Conservation (phyloP, 2,329 filamentous ascomycete genomes). For the Alternaria sp. region DNA sequence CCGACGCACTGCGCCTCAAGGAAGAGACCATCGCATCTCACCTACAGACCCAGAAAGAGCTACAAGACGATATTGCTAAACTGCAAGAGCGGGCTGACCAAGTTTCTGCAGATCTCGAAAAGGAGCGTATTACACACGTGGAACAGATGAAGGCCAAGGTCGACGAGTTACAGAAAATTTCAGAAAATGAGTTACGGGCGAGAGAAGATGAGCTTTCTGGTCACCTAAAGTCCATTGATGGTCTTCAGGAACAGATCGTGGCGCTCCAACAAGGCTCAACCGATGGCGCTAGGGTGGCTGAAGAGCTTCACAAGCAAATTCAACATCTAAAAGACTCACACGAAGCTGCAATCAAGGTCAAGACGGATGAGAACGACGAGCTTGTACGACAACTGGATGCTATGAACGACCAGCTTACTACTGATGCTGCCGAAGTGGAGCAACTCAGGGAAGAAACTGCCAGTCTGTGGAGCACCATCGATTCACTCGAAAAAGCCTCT, state of each 20-base stretch:
- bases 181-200: constrained; percentile 31
- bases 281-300: constrained; percentile 42
- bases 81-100: constrained; percentile 46
- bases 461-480: constrained; percentile 43
- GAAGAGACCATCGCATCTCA: constrained; percentile 44
- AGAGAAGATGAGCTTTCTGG: constrained; percentile 44
- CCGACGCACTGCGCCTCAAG: constrained; percentile 43
- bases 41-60: constrained; percentile 33
- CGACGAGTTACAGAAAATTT: constrained; percentile 40
- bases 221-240: constrained; percentile 45
- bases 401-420: constrained; percentile 46
- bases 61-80: constrained; percentile 38
- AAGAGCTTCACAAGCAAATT: constrained; percentile 46
- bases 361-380: constrained; percentile 45
- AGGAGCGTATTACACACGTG: constrained; percentile 40
- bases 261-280: constrained; percentile 47
- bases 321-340: constrained; percentile 43
- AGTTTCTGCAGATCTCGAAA: constrained; percentile 38
- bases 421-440: constrained; percentile 41
- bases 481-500: constrained; percentile 43
- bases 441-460: constrained; percentile 42
- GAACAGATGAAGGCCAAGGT: constrained; percentile 40
- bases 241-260: constrained; percentile 46
- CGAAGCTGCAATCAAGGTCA: constrained; percentile 41
- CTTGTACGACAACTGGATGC: constrained; percentile 46